Evolutionary conservation across 805 yeast genomes (phyloP).

Genomic region (Candida morakotiae): DNA sequence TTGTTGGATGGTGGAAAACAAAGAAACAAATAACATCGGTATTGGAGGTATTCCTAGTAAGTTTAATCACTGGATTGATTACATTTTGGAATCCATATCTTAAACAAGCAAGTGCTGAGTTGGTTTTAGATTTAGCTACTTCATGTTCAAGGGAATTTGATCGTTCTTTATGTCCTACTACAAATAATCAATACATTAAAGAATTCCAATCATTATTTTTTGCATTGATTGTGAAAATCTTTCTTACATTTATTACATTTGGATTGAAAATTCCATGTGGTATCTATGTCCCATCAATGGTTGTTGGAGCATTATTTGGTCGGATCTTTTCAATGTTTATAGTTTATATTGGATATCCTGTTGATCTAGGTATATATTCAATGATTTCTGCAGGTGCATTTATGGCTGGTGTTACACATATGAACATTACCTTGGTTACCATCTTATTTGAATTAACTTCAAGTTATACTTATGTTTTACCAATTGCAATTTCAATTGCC

Average conservation of each 20-base stretch:
- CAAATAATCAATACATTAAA: slow-evolving; percentile 19
- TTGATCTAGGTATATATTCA: slow-evolving; percentile 49
- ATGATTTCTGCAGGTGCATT: slow-evolving; percentile 55
- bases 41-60: slow-evolving; percentile 42
- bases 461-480: slow-evolving; percentile 52
- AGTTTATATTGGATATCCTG: slow-evolving; percentile 18
- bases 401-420: slow-evolving; percentile 55
- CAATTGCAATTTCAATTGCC: slow-evolving; percentile 52
- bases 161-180: slow-evolving; percentile 25
- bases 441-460: slow-evolving; percentile 54
- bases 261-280: slow-evolving; percentile 60
- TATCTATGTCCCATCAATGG: slow-evolving; percentile 62
- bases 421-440: slow-evolving; percentile 50
- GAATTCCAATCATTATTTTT: slow-evolving; percentile 29
- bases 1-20: slow-evolving; percentile 44
- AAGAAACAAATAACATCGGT: slow-evolving; percentile 33
- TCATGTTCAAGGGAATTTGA: slow-evolving; percentile 38
- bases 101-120: slow-evolving; percentile 45
- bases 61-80: slow-evolving; percentile 42
- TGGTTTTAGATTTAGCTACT: slow-evolving; percentile 46
- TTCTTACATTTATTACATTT: slow-evolving; percentile 49
- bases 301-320: slow-evolving; percentile 58
- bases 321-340: slow-evolving; percentile 43
- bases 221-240: slow-evolving; percentile 43
- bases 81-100: slow-evolving; percentile 50